Conservation (phyloP, 2,329 filamentous ascomycete genomes). For the Xylogone sp. region DNA sequence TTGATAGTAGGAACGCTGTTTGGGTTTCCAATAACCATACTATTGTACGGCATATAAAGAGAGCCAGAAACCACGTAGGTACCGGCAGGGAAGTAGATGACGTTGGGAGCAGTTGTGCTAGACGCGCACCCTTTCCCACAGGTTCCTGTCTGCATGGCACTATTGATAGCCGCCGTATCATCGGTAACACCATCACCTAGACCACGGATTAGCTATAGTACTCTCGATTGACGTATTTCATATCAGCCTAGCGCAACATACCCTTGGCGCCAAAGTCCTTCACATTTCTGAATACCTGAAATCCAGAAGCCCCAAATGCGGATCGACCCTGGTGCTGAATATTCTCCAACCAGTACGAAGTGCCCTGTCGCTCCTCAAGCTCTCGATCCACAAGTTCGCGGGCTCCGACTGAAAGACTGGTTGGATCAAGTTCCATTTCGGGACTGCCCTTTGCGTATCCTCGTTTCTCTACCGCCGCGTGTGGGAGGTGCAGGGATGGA, state of each 20-base stretch:
- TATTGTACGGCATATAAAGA: constrained; percentile 20
- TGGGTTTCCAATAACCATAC: constrained; percentile 23
- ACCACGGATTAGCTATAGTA: neutral
- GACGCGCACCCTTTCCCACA: constrained; percentile 27
- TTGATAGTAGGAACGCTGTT: constrained; percentile 64
- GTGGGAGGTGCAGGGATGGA: neutral
- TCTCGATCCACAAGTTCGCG: neutral
- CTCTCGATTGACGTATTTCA: neutral
- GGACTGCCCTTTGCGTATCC: neutral
- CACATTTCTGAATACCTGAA: constrained; percentile 17
- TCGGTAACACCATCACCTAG: constrained; percentile 59
- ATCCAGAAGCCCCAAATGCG: constrained; percentile 14
- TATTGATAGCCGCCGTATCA: constrained; percentile 82
- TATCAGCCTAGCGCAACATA: too few relatives aligned
- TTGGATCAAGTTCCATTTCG: neutral
- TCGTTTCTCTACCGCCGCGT: neutral
- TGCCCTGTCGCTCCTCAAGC: neutral
- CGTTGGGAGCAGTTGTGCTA: constrained; percentile 39
- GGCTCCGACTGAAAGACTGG: neutral
- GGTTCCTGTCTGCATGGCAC: constrained; percentile 21
- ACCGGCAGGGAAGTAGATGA: constrained; percentile 23
- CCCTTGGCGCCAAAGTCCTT: constrained; percentile 13
- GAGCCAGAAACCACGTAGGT: constrained; percentile 23
- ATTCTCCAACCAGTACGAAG: constrained; percentile 19
- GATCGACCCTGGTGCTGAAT: constrained; percentile 18